These are phyloP conservation scores for Kappamyces sp. DNA, from an alignment of 192 early-diverging fungal species.

Conservation along the genomic window DNA sequence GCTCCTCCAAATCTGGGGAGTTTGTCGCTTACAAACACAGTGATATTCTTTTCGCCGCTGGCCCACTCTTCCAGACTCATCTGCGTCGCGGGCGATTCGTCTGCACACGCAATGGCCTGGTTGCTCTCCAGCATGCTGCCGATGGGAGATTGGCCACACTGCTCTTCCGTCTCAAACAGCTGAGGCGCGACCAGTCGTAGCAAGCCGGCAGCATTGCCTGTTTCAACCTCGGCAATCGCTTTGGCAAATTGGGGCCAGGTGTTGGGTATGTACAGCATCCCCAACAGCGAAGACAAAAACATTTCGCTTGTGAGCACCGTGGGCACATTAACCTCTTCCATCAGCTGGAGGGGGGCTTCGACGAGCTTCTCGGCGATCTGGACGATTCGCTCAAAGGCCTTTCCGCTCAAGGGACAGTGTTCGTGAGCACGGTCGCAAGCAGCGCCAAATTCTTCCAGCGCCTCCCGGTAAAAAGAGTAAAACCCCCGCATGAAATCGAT, in stretches of 20 bases:
- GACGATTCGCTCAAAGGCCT: conserved; percentile 4
- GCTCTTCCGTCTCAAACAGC: no score
- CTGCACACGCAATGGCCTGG: neutral
- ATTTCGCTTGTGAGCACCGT: conserved; percentile 5
- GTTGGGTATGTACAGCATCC: conserved; percentile 12
- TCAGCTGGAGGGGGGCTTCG: conserved; percentile 8
- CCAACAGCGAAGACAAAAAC: neutral
- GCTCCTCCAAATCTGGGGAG: no score
- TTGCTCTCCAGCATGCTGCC: neutral
- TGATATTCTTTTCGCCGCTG: neutral
- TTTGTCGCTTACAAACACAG: no score
- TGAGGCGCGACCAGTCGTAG: no score
- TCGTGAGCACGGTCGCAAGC: conserved; percentile 13
- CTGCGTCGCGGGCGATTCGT: neutral
- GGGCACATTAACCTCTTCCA: conserved; percentile 12
- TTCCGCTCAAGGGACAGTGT: neutral
- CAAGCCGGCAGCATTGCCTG: neutral
- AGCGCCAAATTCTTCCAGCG: conserved; percentile 22
- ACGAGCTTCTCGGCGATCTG: conserved; percentile 16
- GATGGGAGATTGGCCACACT: no score
- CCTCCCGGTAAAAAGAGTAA: conserved; percentile 13
- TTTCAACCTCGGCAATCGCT: neutral
- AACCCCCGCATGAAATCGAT: conserved; percentile 8
- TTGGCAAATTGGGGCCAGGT: conserved; percentile 20
- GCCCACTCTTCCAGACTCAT: conserved; percentile 7